phyloP scores from a whole-genome alignment of 2,329 filamentous ascomycete genomes.

The Neonectria neomacrospora region DNA sequence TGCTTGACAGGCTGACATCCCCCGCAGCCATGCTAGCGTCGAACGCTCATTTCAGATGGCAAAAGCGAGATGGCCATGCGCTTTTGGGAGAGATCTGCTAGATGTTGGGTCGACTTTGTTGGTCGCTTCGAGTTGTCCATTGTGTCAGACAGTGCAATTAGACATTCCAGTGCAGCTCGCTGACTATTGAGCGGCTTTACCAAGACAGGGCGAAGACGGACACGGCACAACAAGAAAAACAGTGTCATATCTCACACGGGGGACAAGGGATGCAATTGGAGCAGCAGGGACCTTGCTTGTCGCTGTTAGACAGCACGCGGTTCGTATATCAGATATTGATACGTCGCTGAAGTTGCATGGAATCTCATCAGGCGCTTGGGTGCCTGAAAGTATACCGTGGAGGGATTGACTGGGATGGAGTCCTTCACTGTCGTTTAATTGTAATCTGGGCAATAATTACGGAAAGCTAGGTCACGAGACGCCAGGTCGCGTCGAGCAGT shows the following conservation, averaged over 20 bases:
- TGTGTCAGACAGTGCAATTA: background rate
- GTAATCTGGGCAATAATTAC: no score
- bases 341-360: no score
- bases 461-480: no score
- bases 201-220: background rate
- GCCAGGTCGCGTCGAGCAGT: no score
- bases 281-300: background rate
- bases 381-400: no score
- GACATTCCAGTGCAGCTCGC: background rate
- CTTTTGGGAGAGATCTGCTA: background rate
- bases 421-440: no score
- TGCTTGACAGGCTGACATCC: background rate
- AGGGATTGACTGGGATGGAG: no score
- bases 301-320: no score
- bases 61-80: background rate
- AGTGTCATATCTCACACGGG: background rate
- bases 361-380: no score
- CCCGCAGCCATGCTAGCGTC: background rate
- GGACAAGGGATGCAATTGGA: background rate
- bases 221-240: background rate
- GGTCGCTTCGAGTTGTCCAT: background rate
- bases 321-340: no score
- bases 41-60: background rate
- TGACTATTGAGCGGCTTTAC: background rate
- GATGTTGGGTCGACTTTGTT: background rate